phyloP scores from a whole-genome alignment of 1,284 basidiomycete species.

The Leccinum pachyderme region DNA sequence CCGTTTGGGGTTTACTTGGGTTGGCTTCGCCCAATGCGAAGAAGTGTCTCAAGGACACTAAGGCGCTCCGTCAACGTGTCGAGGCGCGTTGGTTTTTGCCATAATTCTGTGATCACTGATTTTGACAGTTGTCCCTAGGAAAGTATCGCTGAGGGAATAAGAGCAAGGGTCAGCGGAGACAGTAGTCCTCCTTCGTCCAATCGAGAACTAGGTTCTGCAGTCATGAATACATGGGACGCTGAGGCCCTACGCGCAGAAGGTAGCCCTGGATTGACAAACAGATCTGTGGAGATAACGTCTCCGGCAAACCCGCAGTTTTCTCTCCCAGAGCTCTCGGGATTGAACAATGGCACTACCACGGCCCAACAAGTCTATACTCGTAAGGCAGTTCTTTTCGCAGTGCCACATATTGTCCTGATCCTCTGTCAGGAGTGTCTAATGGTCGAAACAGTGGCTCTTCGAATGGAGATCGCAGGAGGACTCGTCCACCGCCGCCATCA shows the following conservation, averaged over 20 bases:
- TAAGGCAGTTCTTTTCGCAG: neutral
- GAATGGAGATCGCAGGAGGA: neutral
- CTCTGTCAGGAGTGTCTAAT: neutral
- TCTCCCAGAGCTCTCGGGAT: neutral
- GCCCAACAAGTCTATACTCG: neutral
- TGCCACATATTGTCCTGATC: neutral
- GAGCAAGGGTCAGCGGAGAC: neutral
- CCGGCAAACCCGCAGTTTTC: slow-evolving; percentile 1
- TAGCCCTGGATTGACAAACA: neutral
- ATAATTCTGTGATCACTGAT: neutral
- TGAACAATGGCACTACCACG: neutral
- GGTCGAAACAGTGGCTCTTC: neutral
- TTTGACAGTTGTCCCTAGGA: slow-evolving; percentile 3
- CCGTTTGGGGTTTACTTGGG: neutral
- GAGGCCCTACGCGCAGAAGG: neutral
- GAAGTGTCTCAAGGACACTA: slow-evolving; percentile 7
- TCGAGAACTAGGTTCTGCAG: neutral
- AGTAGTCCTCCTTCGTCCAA: neutral
- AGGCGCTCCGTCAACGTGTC: slow-evolving; percentile 6
- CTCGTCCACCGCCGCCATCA: neutral
- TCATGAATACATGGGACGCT: neutral
- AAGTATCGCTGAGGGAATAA: slow-evolving; percentile 4
- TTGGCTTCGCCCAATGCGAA: slow-evolving; percentile 4
- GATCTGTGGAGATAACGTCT: neutral
- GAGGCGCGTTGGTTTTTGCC: slow-evolving; percentile 1